Conservation (phyloP, 495 filamentous ascomycete species). For the Parathielavia hyrcaniae region DNA sequence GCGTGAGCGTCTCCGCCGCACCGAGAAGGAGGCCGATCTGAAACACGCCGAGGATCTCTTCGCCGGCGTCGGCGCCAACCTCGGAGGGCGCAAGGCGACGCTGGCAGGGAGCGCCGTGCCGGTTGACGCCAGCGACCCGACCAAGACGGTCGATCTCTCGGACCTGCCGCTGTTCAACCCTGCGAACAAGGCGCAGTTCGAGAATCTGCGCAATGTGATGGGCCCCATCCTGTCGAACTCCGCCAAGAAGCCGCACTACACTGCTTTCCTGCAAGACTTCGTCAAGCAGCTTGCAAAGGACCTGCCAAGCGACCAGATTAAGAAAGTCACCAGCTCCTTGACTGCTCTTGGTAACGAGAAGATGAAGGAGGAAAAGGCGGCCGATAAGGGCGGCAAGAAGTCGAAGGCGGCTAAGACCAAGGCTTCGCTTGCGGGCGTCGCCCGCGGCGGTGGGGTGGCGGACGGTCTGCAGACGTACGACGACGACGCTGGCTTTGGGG, state of each 20-base stretch:
- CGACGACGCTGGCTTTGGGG: constrained; percentile 58
- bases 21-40: constrained; percentile 84
- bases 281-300: constrained; percentile 81
- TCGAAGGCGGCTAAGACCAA: constrained; percentile 92
- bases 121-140: constrained; percentile 62
- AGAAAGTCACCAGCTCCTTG: constrained; percentile 82
- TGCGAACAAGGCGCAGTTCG: constrained; percentile 75
- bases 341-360: constrained; percentile 91
- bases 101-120: constrained; percentile 58
- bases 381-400: constrained; percentile 95
- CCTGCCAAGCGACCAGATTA: constrained; percentile 81
- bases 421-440: constrained; percentile 63
- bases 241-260: constrained; percentile 84
- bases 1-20: constrained; percentile 64
- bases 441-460: constrained; percentile 52
- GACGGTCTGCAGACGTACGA: constrained; percentile 67
- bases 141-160: constrained; percentile 70
- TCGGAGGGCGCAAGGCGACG: constrained; percentile 50
- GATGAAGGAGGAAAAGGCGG: constrained; percentile 95
- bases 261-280: constrained; percentile 85
- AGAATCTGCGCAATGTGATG: constrained; percentile 63
- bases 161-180: constrained; percentile 83
- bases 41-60: constrained; percentile 90
- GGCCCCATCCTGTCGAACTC: constrained; percentile 66
- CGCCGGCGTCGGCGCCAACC: constrained; percentile 65